Evolutionary conservation across 2,329 filamentous ascomycete species (phyloP).

Genomic region (Lasiodiplodia theobromae): DNA sequence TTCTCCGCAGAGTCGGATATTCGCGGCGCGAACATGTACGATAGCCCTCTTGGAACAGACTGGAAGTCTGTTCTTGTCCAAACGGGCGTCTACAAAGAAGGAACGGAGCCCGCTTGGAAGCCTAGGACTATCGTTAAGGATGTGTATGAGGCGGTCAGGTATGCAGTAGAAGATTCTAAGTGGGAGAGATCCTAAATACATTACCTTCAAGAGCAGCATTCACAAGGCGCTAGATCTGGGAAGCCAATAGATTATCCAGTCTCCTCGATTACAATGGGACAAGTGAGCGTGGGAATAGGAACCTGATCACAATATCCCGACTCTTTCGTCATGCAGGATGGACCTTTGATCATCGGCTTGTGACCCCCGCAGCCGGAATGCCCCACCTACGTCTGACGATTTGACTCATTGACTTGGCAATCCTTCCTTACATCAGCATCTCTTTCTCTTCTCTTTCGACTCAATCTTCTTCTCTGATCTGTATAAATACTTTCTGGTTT

Average conservation of each 20-base stretch:
- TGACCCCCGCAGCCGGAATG: background rate
- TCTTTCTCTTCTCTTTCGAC: background rate
- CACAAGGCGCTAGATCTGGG: background rate
- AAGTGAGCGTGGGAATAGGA: background rate
- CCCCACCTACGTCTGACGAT: constrained; percentile 6
- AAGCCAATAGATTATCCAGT: background rate
- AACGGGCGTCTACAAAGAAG: constrained; percentile 76
- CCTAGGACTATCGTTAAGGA: constrained; percentile 74
- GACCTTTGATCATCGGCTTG: background rate
- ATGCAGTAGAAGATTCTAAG: constrained; percentile 64
- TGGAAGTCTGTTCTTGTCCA: constrained; percentile 81
- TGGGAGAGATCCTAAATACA: constrained; percentile 51
- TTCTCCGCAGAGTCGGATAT: constrained; percentile 76
- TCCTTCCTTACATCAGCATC: background rate
- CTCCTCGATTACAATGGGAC: background rate
- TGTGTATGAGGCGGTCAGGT: constrained; percentile 78
- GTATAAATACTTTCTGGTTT: background rate
- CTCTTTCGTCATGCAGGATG: background rate
- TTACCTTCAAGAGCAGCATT: background rate
- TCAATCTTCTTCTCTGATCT: background rate
- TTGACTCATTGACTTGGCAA: constrained; percentile 4
- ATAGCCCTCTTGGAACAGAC: constrained; percentile 69
- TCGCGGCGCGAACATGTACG: constrained; percentile 79
- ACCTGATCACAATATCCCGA: background rate
- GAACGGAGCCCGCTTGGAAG: constrained; percentile 62